Evolutionary conservation across 73 alveolate genomes (phyloP), one percentile per base, ranked within the genome.

Genomic region (Loxodes magnus): DNA sequence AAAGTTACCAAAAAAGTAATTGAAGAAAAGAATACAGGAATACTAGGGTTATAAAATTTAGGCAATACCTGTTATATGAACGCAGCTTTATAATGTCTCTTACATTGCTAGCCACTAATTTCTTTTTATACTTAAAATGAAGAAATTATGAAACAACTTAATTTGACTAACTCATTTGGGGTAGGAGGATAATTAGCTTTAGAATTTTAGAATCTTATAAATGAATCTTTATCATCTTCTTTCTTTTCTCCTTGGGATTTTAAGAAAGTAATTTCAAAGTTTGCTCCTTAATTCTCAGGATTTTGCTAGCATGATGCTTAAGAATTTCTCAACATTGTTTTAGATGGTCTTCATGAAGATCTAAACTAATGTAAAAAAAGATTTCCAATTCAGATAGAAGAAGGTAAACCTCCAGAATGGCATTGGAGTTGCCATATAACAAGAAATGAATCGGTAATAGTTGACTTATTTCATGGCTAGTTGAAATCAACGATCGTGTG

Each of bases 301-400:
- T 71, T 74, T 25, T 63, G 68, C 16, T 81, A 90, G 69, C 96
- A 90, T 44, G 98, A 90, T 49, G 78, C 96, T 7, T 64, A 92
- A 52, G 99, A 92, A 66, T 75, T 95, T 38, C 64, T 95, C 29
- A 74, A 78, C 46, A 90, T 75, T 64, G 68, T 95, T 59, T 79
- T 95, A 28, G 99, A 95, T 76, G 81, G 87, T 53, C 63, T 95
- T 16, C 98, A 95, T 66, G 99, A 95, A 67, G 99, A 91, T 56
- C 64, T 92, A 17, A 89, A 84, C 61, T 57, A 85, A 78, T n/a
- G 91, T 82, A 27, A 67, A 67, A 58, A 53, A 68, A 56, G 78
- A 82, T 81, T 98, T 83, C 41, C 74, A 71, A 74, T 93, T 65
- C 9, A 79, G 29, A 77, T 88, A 2, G 97, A 87, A 56, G 77